Conservation (phyloP, 768 basidiomycete species). For the Lentinula boryana region DNA sequence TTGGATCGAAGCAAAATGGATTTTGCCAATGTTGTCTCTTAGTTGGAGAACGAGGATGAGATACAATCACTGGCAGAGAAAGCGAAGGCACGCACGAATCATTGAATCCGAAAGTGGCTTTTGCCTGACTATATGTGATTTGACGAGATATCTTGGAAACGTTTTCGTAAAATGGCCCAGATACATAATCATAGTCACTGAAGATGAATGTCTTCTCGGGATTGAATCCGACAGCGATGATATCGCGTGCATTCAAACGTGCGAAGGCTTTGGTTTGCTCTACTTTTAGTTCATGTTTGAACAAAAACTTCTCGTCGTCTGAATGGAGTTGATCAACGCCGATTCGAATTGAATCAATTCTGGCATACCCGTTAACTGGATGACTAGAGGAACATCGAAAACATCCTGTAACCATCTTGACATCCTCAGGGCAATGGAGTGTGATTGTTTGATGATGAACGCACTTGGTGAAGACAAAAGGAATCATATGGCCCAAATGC, state of each 20-base stretch:
- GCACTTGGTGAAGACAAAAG: slow-evolving; percentile 95
- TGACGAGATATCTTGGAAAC: slow-evolving; percentile 88
- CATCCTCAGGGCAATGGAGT: not conserved
- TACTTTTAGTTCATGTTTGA: slow-evolving; percentile 90
- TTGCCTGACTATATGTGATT: slow-evolving; percentile 90
- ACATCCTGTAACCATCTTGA: slow-evolving; percentile 93
- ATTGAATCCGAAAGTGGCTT: slow-evolving; percentile 93
- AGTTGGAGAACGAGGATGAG: not conserved
- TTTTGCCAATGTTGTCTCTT: slow-evolving; percentile 97
- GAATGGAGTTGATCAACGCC: not conserved
- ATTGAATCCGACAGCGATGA: slow-evolving; percentile 94
- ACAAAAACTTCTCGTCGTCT: slow-evolving; percentile 99
- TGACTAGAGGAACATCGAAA: slow-evolving; percentile 88
- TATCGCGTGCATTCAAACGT: slow-evolving; percentile 85
- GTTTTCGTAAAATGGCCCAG: slow-evolving; percentile 92
- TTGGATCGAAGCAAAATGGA: slow-evolving; percentile 94
- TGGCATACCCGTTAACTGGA: slow-evolving; percentile 84
- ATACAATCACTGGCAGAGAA: not conserved
- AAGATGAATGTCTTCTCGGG: slow-evolving; percentile 95
- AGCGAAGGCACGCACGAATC: slow-evolving; percentile 69
- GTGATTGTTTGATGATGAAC: slow-evolving; percentile 16
- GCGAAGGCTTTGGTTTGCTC: slow-evolving; percentile 84
- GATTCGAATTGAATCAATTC: not conserved
- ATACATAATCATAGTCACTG: slow-evolving; percentile 84
- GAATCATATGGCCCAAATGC: slow-evolving; percentile 97